Percentiles rank a stretch among this genome's conserved stretches.
These are phyloP conservation scores for Macrolepiota fuliginosa DNA, from an alignment of 768 basidiomycete species.

Conservation along the genomic window DNA sequence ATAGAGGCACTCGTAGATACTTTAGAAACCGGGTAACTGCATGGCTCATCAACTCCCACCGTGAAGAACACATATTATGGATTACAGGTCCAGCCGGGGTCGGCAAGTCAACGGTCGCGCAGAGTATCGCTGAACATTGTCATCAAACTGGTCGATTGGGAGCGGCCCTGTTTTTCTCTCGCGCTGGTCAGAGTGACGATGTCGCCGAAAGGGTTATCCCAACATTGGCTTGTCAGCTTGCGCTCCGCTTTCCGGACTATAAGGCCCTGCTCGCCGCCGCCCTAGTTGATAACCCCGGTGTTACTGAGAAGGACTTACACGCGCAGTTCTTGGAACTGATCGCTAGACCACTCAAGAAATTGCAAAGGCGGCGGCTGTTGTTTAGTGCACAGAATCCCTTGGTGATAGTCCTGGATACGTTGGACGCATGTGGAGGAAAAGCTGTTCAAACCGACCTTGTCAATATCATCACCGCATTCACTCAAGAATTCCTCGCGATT, in stretches of 20 bases:
- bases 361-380: not conserved
- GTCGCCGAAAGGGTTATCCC: not conserved
- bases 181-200: not conserved
- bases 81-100: conserved; percentile 1
- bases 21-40: not conserved
- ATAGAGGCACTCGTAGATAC: not conserved
- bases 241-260: not conserved
- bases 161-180: not conserved
- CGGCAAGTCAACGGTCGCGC: not conserved
- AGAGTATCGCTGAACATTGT: conserved; percentile 1
- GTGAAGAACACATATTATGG: not conserved
- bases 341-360: not conserved
- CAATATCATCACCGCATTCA: not conserved
- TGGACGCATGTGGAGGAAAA: not conserved
- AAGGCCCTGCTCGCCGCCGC: not conserved
- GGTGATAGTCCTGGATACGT: not conserved
- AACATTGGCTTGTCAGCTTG: not conserved
- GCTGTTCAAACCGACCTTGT: not conserved
- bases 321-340: not conserved
- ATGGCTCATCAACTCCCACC: not conserved
- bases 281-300: not conserved
- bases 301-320: not conserved
- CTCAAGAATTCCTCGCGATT: not conserved
- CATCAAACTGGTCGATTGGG: not conserved
- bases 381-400: not conserved